A percentile compares a stretch with the other conserved stretches of the same genome.
These are phyloP conservation scores for Silene noctiflora DNA, from an alignment of 179 eudicot genomes.

Conservation along the genomic window DNA sequence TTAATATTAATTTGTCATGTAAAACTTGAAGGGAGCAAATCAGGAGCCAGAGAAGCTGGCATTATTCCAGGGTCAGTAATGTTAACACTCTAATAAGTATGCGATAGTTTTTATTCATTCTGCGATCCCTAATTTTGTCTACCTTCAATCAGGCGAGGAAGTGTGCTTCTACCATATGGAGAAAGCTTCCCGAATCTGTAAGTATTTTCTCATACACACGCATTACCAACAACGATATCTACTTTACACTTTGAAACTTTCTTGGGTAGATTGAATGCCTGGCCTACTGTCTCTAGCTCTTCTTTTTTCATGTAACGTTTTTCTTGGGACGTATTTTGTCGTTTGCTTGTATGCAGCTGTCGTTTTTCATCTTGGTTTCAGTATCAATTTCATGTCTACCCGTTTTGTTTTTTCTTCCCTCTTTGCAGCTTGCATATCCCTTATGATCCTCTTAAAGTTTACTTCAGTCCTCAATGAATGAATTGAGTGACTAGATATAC, in stretches of 20 bases:
- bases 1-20: background rate
- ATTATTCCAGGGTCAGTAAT: background rate
- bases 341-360: too few relatives aligned
- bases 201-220: background rate
- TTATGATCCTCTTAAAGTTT: too few relatives aligned
- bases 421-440: too few relatives aligned
- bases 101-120: background rate
- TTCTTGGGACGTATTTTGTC: too few relatives aligned
- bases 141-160: background rate
- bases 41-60: slow-evolving; percentile 9
- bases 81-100: background rate
- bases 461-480: too few relatives aligned
- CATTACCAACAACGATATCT: background rate
- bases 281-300: background rate
- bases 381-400: too few relatives aligned
- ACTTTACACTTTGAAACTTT: background rate
- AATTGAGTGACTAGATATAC: too few relatives aligned
- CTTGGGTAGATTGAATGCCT: background rate
- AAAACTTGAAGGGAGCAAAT: slow-evolving; percentile 1
- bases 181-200: background rate
- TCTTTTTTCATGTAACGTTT: too few relatives aligned
- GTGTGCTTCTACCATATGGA: slow-evolving; percentile 10
- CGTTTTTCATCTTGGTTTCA: too few relatives aligned
- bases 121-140: background rate
- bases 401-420: too few relatives aligned